These are phyloP conservation scores for Pilatotrama ljubarskyi DNA, from an alignment of 768 basidiomycete genomes.

Conservation along the genomic window DNA sequence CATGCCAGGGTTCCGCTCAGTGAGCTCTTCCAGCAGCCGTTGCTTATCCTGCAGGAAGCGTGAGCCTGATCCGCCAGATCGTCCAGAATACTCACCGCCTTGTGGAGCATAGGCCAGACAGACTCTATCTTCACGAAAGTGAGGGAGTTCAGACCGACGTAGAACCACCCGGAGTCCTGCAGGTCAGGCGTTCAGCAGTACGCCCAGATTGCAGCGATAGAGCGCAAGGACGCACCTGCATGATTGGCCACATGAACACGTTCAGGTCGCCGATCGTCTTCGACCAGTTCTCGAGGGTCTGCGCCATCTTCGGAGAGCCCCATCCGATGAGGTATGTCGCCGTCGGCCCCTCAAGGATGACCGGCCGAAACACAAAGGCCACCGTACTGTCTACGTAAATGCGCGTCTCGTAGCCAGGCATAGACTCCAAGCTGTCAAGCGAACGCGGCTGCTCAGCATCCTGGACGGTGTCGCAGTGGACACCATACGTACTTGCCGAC, in stretches of 20 bases:
- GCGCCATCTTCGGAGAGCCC: slow-evolving; percentile 40
- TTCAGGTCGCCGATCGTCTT: slow-evolving; percentile 38
- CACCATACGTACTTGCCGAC: neutral
- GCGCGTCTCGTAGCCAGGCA: slow-evolving; percentile 41
- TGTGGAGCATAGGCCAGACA: slow-evolving; percentile 8
- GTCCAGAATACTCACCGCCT: slow-evolving; percentile 2
- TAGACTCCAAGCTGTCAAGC: slow-evolving; percentile 10
- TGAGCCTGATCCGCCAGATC: neutral
- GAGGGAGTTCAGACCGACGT: slow-evolving; percentile 16
- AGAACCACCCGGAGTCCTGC: slow-evolving; percentile 18
- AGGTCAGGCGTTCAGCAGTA: neutral
- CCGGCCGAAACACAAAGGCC: slow-evolving; percentile 57
- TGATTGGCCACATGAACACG: slow-evolving; percentile 50
- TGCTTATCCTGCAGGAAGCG: slow-evolving; percentile 26
- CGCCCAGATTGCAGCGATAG: neutral
- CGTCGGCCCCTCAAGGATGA: slow-evolving; percentile 49
- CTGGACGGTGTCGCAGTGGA: slow-evolving; percentile 2
- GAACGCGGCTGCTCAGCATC: slow-evolving; percentile 22
- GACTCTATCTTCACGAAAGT: slow-evolving; percentile 2
- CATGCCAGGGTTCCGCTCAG: slow-evolving; percentile 33
- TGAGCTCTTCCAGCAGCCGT: slow-evolving; percentile 34
- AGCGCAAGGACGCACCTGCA: slow-evolving; percentile 38
- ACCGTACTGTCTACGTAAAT: slow-evolving; percentile 40
- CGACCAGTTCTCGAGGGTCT: slow-evolving; percentile 30
- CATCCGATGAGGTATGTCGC: slow-evolving; percentile 54